phyloP scores from a whole-genome alignment of 2,329 filamentous ascomycete genomes.

The Aciculosporium take region DNA sequence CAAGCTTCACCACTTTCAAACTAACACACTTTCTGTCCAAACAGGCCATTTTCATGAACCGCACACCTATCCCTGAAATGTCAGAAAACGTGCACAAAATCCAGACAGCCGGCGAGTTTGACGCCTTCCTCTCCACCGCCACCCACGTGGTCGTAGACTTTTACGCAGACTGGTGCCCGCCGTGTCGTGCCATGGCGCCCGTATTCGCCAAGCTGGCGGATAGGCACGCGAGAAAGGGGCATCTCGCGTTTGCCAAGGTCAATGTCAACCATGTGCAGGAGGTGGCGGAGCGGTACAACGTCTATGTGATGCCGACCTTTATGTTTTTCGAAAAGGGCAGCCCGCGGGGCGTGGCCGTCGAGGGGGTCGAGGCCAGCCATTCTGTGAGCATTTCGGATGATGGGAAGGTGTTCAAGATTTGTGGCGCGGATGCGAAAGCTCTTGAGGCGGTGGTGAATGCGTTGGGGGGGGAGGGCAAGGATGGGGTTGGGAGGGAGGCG shows the following conservation, averaged over 20 bases:
- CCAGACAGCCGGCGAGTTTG: conserved; percentile 17
- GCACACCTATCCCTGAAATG: conserved; percentile 24
- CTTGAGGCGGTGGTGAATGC: conserved; percentile 15
- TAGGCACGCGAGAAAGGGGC: conserved; percentile 10
- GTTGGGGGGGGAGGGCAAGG: conserved; percentile 9
- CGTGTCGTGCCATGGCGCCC: conserved; percentile 34
- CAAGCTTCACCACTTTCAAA: neutral
- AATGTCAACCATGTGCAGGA: conserved; percentile 13
- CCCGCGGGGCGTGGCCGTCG: conserved; percentile 18
- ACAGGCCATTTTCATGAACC: neutral
- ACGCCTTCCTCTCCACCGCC: conserved; percentile 22
- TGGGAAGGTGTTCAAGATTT: conserved; percentile 16
- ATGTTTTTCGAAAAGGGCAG: conserved; percentile 69
- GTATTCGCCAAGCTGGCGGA: conserved; percentile 35
- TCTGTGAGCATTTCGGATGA: conserved; percentile 13
- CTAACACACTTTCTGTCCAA: neutral
- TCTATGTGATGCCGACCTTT: conserved; percentile 93
- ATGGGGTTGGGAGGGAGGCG: neutral
- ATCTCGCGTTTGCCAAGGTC: conserved; percentile 9
- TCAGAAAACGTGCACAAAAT: conserved; percentile 24
- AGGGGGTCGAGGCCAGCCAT: conserved; percentile 11
- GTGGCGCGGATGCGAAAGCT: conserved; percentile 16
- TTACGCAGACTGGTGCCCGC: conserved; percentile 36
- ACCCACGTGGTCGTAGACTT: conserved; percentile 33
- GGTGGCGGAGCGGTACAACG: conserved; percentile 50